Evolutionary conservation across 495 filamentous ascomycete species (phyloP).

Genomic region (Lentithecium fluviatile): DNA sequence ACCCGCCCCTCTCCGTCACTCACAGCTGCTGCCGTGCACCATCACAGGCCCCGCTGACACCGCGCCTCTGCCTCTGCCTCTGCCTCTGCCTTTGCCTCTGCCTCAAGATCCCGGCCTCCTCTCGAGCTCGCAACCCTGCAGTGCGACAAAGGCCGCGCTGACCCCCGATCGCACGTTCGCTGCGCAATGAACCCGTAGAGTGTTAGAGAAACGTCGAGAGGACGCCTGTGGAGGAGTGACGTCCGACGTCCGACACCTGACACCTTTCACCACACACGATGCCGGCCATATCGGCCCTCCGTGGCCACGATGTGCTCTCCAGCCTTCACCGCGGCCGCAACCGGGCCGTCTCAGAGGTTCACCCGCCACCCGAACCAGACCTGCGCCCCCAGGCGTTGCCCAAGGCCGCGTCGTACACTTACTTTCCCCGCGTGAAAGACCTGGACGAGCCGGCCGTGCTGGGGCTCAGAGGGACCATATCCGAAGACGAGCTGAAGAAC

Average conservation of each 20-base stretch:
- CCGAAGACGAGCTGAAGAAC: constrained; percentile 32
- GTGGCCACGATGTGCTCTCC: constrained; percentile 21
- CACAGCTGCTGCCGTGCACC: no score
- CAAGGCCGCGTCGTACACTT: constrained; percentile 37
- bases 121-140: neutral
- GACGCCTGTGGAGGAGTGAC: constrained; percentile 10
- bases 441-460: constrained; percentile 30
- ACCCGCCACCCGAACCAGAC: constrained; percentile 12
- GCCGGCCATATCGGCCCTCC: constrained; percentile 20
- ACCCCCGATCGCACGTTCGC: neutral
- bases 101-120: neutral
- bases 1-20: constrained; percentile 1
- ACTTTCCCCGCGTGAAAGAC: constrained; percentile 35
- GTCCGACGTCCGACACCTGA: neutral
- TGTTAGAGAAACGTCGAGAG: neutral
- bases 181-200: constrained; percentile 3
- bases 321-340: constrained; percentile 12
- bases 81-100: constrained; percentile 4
- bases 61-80: constrained; percentile 8
- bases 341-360: constrained; percentile 27
- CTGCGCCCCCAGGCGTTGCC: constrained; percentile 16
- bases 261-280: constrained; percentile 4
- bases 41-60: constrained; percentile 22
- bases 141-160: neutral
- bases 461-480: constrained; percentile 32